phyloP scores from a whole-genome alignment of 768 basidiomycete species.

The Mycena filopes region DNA sequence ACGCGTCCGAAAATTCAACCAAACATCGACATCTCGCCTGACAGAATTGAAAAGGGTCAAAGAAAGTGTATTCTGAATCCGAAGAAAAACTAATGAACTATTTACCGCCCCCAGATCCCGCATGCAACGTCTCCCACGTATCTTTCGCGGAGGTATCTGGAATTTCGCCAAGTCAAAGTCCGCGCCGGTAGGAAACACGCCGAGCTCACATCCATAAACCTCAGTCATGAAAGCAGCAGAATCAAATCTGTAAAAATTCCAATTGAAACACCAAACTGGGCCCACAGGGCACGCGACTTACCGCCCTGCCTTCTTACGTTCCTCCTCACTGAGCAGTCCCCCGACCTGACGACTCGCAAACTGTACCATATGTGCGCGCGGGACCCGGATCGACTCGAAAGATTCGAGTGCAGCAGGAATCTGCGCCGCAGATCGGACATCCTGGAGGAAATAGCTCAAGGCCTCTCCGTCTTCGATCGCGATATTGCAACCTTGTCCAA shows the following conservation, averaged over 20 bases:
- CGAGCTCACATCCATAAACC: conserved; percentile 25
- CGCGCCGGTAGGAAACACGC: not conserved
- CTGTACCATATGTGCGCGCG: conserved; percentile 30
- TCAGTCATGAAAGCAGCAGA: conserved; percentile 15
- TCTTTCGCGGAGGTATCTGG: conserved; percentile 12
- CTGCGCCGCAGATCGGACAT: conserved; percentile 12
- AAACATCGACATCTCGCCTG: too few relatives aligned
- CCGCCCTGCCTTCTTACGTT: conserved; percentile 17
- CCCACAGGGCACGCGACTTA: conserved; percentile 13
- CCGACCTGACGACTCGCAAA: conserved; percentile 26
- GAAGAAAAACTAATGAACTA: too few relatives aligned
- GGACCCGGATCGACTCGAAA: conserved; percentile 21
- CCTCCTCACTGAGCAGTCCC: conserved; percentile 23
- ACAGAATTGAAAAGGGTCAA: too few relatives aligned
- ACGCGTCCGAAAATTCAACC: too few relatives aligned
- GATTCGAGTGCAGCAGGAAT: conserved; percentile 15
- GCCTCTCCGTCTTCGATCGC: conserved; percentile 48
- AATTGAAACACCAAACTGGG: too few relatives aligned
- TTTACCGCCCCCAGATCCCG: too few relatives aligned
- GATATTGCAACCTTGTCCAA: conserved; percentile 44
- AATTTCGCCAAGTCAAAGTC: not conserved
- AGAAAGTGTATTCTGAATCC: too few relatives aligned
- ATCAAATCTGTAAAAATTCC: conserved; percentile 14
- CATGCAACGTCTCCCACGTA: conserved; percentile 3
- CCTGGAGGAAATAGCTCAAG: conserved; percentile 42